Evolutionary conservation across 306 rosid genomes (phyloP), one percentile per base, ranked within the genome.

Genomic region (Gleditsia sinensis): DNA sequence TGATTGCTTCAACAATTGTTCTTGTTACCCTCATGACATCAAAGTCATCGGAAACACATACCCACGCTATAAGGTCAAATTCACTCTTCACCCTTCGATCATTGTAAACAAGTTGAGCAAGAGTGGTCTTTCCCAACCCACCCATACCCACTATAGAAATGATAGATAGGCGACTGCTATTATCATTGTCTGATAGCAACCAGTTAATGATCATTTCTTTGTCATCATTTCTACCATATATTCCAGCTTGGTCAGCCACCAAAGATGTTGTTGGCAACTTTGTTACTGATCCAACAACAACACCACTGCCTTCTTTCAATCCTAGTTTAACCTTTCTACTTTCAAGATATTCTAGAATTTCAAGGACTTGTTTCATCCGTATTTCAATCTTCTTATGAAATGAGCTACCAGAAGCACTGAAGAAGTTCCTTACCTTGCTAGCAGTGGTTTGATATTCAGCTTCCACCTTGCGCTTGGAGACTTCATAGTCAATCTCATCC

Each of bases 101-200:
- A 24, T 81, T 81, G 84, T 37, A 37, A 63, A 81, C 60, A 75
- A 53, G 65, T n/a, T 81, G 84, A 45, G 84, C 84, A 63, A 81
- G 82, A 45, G 88, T 81, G 0, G 86, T 81, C 79, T 86, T 86
- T 0, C 91, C 91, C 45, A 86, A n/a, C 58, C 81, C 84, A 9
- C 74, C 81, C 84, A 81, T 81, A n/a, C 81, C 85, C 48, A 81
- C 78, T 63, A 81, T 70, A 37, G 85, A 70, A 48, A 76, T 25
- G 9, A 76, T 60, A 3, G 75, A 33, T 12, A 64, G 65, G 40
- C 54, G 3, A 8, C 32, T n/a, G n/a, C n/a, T 62, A 10, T 32
- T 58, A 9, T 55, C 28, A 8, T 68, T 64, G 17, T 58, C 82
- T 6, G 67, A 51, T 14, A 84, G 14, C 40, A 77, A 43, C 37